These are phyloP conservation scores for Salix dunnii DNA, from an alignment of 345 rosid genomes.

Conservation along the genomic window DNA sequence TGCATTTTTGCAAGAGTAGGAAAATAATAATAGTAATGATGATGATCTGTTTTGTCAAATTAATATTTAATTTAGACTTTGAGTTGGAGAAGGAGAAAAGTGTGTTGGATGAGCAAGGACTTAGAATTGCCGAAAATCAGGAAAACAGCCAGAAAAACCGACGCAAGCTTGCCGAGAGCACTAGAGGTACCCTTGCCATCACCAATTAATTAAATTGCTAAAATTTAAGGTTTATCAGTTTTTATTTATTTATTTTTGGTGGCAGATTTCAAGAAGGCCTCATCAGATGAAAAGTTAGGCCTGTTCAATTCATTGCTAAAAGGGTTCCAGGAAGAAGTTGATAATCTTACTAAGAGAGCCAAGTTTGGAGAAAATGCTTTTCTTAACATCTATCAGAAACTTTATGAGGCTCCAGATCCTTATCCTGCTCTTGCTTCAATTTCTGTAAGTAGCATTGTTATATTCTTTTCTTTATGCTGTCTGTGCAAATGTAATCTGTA, in stretches of 20 bases:
- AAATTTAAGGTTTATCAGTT: background rate
- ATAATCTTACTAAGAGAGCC: constrained; percentile 97
- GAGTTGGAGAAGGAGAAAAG: constrained; percentile 91
- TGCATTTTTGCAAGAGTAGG: too few species aligned
- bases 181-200: constrained; percentile 54
- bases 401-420: constrained; percentile 99
- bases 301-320: constrained; percentile 87
- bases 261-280: constrained; percentile 94
- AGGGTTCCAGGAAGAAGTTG: constrained; percentile 99
- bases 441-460: constrained; percentile 54
- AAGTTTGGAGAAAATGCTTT: constrained; percentile 97
- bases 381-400: constrained; percentile 93
- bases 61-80: constrained; percentile 48
- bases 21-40: too few species aligned
- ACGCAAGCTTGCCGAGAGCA: constrained; percentile 97
- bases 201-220: background rate
- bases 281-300: constrained; percentile 73
- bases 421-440: constrained; percentile 89
- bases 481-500: background rate
- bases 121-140: constrained; percentile 92
- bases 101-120: constrained; percentile 88
- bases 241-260: background rate
- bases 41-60: too few species aligned
- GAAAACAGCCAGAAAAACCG: constrained; percentile 92
- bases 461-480: too few species aligned